A percentile compares a stretch with the other conserved stretches of the same genome.
phyloP scores from a whole-genome alignment of 495 filamentous ascomycete genomes.

The Podospora pseudoanserina region DNA sequence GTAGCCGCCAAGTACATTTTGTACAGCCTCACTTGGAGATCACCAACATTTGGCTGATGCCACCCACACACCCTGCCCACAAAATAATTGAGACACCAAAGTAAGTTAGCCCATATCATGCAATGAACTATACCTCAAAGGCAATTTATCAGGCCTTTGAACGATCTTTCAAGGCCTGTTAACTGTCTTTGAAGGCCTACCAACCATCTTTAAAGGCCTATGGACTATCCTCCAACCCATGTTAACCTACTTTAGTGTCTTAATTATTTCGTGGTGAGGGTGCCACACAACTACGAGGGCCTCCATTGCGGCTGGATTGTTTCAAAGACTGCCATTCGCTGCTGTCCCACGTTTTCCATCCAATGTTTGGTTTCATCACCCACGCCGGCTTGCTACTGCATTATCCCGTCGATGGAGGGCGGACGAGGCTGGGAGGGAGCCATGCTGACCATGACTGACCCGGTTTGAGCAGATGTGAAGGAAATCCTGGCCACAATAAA shows the following conservation, averaged over 20 bases:
- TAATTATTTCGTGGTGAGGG: too few relatives aligned
- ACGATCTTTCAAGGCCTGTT: too few relatives aligned
- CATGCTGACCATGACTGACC: background rate
- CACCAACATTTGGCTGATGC: background rate
- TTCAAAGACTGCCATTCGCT: background rate
- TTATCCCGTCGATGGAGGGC: background rate
- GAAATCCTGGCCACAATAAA: background rate
- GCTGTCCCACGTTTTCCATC: background rate
- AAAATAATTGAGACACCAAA: too few relatives aligned
- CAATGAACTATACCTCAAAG: too few relatives aligned
- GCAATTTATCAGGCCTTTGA: too few relatives aligned
- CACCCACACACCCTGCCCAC: background rate
- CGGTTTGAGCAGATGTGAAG: background rate
- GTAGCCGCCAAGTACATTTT: background rate
- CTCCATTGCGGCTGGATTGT: background rate
- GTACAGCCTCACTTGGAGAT: background rate
- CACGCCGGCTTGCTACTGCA: background rate
- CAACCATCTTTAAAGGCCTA: too few relatives aligned
- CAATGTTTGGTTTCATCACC: conserved; percentile 2
- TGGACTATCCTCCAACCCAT: too few relatives aligned
- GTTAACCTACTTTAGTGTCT: too few relatives aligned
- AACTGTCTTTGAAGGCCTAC: too few relatives aligned
- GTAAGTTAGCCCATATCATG: too few relatives aligned
- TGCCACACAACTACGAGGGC: background rate
- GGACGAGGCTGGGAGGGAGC: conserved; percentile 1